Conservation (phyloP, 805 yeast genomes). For the Candida krabiensis region DNA sequence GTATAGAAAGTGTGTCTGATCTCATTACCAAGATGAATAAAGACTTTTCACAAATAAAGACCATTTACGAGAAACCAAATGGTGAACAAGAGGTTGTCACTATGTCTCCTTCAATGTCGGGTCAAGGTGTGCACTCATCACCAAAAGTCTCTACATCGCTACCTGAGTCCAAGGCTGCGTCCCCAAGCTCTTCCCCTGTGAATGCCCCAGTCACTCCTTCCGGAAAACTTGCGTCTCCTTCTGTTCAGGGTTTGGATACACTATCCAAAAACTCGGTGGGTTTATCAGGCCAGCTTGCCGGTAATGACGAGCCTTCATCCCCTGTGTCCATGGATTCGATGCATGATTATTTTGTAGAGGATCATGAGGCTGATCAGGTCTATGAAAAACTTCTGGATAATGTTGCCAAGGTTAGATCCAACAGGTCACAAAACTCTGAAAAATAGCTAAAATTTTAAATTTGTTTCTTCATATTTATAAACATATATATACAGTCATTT, state of each 20-base stretch:
- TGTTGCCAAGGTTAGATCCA: constrained; percentile 63
- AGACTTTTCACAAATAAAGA: constrained; percentile 36
- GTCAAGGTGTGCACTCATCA: background rate
- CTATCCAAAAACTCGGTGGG: background rate
- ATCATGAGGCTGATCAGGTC: constrained; percentile 60
- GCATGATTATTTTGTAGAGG: constrained; percentile 18
- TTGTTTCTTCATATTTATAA: background rate
- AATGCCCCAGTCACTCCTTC: background rate
- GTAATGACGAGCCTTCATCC: constrained; percentile 19
- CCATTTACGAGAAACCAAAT: constrained; percentile 22
- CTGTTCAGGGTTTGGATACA: background rate
- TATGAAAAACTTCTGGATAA: constrained; percentile 72
- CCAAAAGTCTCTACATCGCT: background rate
- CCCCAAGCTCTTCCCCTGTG: constrained; percentile 1
- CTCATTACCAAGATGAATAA: constrained; percentile 64
- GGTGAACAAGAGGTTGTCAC: constrained; percentile 3
- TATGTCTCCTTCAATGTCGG: constrained; percentile 1
- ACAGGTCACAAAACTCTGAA: constrained; percentile 28
- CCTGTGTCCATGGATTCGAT: constrained; percentile 26
- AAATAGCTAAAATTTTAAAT: constrained; percentile 1
- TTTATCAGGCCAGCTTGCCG: background rate
- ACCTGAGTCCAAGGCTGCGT: background rate
- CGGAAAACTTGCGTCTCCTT: background rate
- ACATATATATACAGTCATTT: too few relatives aligned
- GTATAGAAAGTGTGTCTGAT: constrained; percentile 67